phyloP scores from a whole-genome alignment of 371 early-diverging fungal genomes.

The Conidiobolus incongruus region DNA sequence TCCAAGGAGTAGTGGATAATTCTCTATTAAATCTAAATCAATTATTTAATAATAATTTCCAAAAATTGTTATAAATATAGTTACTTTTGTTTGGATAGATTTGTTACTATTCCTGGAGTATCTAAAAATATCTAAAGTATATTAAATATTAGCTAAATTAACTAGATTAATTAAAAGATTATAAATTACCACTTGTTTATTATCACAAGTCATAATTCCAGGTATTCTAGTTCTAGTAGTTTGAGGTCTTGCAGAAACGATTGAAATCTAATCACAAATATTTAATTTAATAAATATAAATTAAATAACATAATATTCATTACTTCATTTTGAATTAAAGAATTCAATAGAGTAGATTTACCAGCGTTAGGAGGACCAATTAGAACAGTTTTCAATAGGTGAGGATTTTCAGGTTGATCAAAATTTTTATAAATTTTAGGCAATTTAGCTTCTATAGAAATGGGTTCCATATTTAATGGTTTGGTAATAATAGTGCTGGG shows the following conservation, averaged over 20 bases:
- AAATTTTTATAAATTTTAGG: slow-evolving; percentile 16
- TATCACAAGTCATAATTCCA: slow-evolving; percentile 25
- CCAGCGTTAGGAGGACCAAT: slow-evolving; percentile 63
- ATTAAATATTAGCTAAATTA: no score
- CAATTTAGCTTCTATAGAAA: slow-evolving; percentile 4
- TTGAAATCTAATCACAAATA: slow-evolving; percentile 26
- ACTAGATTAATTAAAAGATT: slow-evolving; percentile 11
- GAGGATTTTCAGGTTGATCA: slow-evolving; percentile 35
- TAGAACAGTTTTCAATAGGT: slow-evolving; percentile 30
- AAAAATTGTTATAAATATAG: slow-evolving; percentile 30
- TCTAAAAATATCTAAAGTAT: no score
- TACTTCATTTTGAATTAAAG: slow-evolving; percentile 26
- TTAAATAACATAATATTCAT: slow-evolving; percentile 18
- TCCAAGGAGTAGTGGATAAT: slow-evolving; percentile 48
- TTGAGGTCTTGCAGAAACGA: slow-evolving; percentile 48
- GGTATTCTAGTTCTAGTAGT: slow-evolving; percentile 36
- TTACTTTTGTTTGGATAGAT: slow-evolving; percentile 15
- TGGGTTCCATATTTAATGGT: no score
- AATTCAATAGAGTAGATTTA: slow-evolving; percentile 53
- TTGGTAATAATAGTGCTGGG: no score
- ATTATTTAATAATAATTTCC: slow-evolving; percentile 8
- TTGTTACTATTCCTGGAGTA: no score
- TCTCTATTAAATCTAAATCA: slow-evolving; percentile 22
- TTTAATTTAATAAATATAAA: not conserved
- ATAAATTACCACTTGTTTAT: slow-evolving; percentile 24